phyloP scores from a whole-genome alignment of 139 green algal species.

The Raphidocelis subcapitata region DNA sequence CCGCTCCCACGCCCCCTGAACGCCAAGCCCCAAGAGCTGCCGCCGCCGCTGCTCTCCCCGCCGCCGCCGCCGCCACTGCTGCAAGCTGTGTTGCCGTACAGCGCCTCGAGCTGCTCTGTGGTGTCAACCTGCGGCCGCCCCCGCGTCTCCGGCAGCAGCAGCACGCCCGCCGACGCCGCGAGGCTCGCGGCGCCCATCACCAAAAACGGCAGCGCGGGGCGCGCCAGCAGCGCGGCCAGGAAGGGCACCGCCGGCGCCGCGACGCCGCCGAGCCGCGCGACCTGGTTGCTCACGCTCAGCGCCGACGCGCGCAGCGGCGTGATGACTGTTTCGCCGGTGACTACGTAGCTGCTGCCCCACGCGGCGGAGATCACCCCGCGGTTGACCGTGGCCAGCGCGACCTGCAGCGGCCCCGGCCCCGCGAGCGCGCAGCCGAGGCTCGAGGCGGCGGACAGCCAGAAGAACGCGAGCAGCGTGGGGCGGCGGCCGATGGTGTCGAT shows the following conservation, averaged over 20 bases:
- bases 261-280: conserved; percentile 6
- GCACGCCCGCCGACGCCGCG: background rate
- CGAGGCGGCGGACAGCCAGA: conserved; percentile 5
- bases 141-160: conserved; percentile 13
- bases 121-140: conserved; percentile 11
- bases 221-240: background rate
- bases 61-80: no score
- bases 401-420: background rate
- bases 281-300: conserved; percentile 12
- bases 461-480: background rate
- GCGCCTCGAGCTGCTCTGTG: background rate
- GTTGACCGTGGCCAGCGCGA: conserved; percentile 5
- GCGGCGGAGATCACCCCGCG: background rate
- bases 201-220: background rate
- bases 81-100: no score
- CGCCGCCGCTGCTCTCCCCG: no score
- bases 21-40: no score
- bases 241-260: conserved; percentile 11
- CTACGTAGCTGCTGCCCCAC: conserved; percentile 10
- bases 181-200: background rate
- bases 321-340: conserved; percentile 7
- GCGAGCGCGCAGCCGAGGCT: conserved; percentile 6
- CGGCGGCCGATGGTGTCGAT: conserved; percentile 6
- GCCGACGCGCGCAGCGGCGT: conserved; percentile 3
- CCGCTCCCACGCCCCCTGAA: no score